Evolutionary conservation across 441 rosid genomes (phyloP).

Genomic region (Erodium texanum): DNA sequence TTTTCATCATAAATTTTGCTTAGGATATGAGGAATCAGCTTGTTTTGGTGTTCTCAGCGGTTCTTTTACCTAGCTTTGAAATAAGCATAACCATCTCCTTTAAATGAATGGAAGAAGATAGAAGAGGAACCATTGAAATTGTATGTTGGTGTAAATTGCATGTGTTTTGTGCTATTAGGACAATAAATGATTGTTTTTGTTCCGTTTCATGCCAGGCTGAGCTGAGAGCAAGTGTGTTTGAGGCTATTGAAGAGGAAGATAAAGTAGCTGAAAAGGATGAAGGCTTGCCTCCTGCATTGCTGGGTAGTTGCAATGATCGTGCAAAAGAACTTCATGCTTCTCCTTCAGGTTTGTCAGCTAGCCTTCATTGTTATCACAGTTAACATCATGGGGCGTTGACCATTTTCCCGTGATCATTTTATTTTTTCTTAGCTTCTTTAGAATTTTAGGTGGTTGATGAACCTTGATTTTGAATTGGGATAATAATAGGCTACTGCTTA

Average conservation of each 20-base stretch:
- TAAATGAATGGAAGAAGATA: too few relatives aligned
- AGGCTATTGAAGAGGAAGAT: slow-evolving; percentile 29
- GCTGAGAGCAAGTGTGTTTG: slow-evolving; percentile 24
- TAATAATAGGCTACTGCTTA: background rate
- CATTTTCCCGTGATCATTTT: background rate
- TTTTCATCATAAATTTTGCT: too few relatives aligned
- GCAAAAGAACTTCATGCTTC: slow-evolving; percentile 28
- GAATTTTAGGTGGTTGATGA: background rate
- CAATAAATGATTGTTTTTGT: background rate
- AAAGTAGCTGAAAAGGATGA: slow-evolving; percentile 20
- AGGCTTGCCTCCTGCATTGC: slow-evolving; percentile 22
- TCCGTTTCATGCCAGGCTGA: background rate
- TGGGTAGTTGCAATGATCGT: slow-evolving; percentile 27
- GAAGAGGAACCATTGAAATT: too few relatives aligned
- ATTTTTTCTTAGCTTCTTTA: background rate
- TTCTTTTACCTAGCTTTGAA: too few relatives aligned
- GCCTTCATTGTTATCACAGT: background rate
- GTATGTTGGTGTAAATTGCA: too few relatives aligned
- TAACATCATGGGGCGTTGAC: background rate
- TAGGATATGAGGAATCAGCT: too few relatives aligned
- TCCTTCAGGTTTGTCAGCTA: slow-evolving; percentile 18
- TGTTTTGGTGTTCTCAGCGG: too few relatives aligned
- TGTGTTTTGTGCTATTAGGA: too few relatives aligned
- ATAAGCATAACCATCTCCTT: too few relatives aligned
- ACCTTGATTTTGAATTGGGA: background rate